Evolutionary conservation across 2,329 filamentous ascomycete genomes (phyloP), one percentile per base, ranked within the genome.

Genomic region (Fusarium irregulare): DNA sequence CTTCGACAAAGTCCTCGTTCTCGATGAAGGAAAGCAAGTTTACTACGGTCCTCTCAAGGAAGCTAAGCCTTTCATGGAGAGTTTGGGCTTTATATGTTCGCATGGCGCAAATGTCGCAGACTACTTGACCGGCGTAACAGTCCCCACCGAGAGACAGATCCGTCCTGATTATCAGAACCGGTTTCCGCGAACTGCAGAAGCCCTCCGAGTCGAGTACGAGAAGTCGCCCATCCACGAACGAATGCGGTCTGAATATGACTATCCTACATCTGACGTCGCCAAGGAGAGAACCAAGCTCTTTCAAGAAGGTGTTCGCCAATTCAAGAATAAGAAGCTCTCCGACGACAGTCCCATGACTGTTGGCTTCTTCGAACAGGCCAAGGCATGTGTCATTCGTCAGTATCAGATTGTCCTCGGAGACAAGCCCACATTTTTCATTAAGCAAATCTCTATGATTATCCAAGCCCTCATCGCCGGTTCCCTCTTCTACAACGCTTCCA

Each of bases 1-100:
- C 1, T 92, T 92, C 75, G 89, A 92, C 76, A 92, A 92, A 74
- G 89, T 92, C 0, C 81, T 92, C 1, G 85, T 92, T 11, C 83
- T 92, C 6, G 89, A 92, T 48, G 85, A 88, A 60, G 90, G 90
- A 48, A 87, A 88, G 65, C 78, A 92, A 70, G 84, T 91, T 47
- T 92, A 86, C 79, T 92, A 90, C 67, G 90, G 90, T 1, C 84
- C 89, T 0, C 80, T 83, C 68, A 78, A 83, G 8, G 81, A 89
- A 64, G 90, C 90, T 0, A 79, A 83, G 7, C 86, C 87, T 1
- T 92, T 90, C 72, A 90, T 92, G 84, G 88, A 91, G 73, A 78
- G 82, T 0, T 79, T 89, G 3, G 90, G 91, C 1, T 92, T 93
- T 72, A 73, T 88, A 25, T 92, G 87, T 71, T 0, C 1, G 14